Evolutionary conservation across 2,329 filamentous ascomycete genomes (phyloP).

Genomic region (Colletotrichum paranaense): DNA sequence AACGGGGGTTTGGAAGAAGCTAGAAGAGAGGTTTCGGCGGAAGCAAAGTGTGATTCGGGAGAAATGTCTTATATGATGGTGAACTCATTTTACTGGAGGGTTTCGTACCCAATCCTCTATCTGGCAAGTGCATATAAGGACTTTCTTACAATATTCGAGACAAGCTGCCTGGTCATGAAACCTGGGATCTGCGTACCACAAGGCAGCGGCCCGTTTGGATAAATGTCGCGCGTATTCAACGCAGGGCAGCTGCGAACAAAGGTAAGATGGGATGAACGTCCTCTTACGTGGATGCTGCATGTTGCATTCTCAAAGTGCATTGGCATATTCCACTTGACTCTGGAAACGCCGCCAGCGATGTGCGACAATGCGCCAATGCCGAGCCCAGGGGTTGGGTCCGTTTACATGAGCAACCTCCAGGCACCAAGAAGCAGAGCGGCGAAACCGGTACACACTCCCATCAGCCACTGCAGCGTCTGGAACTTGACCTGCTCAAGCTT

Average conservation of each 20-base stretch:
- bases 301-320: neutral
- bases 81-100: too few relatives aligned
- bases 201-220: neutral
- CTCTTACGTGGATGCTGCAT: neutral
- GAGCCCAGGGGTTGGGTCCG: too few relatives aligned
- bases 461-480: conserved; percentile 96
- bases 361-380: neutral
- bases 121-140: too few relatives aligned
- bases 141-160: neutral
- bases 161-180: neutral
- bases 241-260: neutral
- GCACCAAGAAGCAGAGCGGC: conserved; percentile 76
- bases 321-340: neutral
- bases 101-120: too few relatives aligned
- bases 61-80: neutral
- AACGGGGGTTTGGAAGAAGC: neutral
- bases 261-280: neutral
- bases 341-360: neutral
- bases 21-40: neutral
- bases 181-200: neutral
- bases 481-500: conserved; percentile 98
- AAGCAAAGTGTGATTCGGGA: neutral
- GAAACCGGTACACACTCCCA: conserved; percentile 81
- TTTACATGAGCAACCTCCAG: conserved; percentile 75
- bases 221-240: neutral